Percentiles rank a stretch among this genome's conserved stretches.
These are phyloP conservation scores for Stachybotrys elegans DNA, from an alignment of 2,329 filamentous ascomycete species.

Conservation along the genomic window DNA sequence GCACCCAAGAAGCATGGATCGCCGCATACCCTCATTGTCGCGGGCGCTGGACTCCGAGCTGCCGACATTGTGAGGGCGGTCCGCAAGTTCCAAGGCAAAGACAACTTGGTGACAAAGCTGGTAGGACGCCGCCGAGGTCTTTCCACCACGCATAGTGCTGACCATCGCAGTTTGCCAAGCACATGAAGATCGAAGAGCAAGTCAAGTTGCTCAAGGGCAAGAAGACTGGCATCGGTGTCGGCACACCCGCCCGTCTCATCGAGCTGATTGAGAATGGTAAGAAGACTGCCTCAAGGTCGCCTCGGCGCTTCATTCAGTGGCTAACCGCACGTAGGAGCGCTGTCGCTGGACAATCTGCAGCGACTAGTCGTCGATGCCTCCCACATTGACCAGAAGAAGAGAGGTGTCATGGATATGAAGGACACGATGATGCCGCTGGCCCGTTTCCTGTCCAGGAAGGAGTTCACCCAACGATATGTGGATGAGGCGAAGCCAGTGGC, in stretches of 20 bases:
- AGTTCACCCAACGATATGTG: conserved; percentile 66
- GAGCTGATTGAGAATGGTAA: conserved; percentile 78
- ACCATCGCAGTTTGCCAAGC: conserved; percentile 72
- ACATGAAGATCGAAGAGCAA: conserved; percentile 91
- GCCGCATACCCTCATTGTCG: conserved; percentile 86
- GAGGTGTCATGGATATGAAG: conserved; percentile 91
- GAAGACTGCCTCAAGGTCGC: conserved; percentile 16
- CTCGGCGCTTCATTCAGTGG: neutral
- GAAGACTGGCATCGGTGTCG: conserved; percentile 81
- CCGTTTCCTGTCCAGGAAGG: conserved; percentile 63
- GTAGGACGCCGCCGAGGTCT: conserved; percentile 26
- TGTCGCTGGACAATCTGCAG: conserved; percentile 67
- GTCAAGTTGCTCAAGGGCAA: conserved; percentile 65
- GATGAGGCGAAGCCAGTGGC: conserved; percentile 53
- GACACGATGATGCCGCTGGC: conserved; percentile 81
- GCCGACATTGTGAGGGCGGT: conserved; percentile 75
- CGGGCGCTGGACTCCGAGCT: conserved; percentile 76
- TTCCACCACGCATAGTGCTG: conserved; percentile 3
- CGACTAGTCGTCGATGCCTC: conserved; percentile 86
- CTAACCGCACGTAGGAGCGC: conserved; percentile 43
- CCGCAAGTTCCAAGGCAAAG: conserved; percentile 74
- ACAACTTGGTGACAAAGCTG: conserved; percentile 76
- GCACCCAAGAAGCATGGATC: conserved; percentile 65
- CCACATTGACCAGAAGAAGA: conserved; percentile 90
- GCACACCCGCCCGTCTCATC: conserved; percentile 77